Base-by-base conservation (phyloP, 2,329 filamentous ascomycete species). In the Lecanicillium sp. region DNA sequence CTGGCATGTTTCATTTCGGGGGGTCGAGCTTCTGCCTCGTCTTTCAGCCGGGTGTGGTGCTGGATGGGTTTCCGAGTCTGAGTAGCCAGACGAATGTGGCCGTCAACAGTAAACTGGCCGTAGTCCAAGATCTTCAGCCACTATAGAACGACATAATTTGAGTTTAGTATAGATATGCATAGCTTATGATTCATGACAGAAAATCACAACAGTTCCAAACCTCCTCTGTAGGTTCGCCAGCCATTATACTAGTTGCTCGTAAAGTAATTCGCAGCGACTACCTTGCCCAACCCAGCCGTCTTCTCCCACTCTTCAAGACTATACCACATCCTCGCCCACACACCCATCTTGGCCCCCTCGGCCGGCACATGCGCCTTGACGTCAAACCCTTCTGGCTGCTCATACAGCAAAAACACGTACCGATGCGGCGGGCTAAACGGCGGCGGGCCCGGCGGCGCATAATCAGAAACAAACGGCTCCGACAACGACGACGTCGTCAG, bases 1-100 rank as follows among this genome's bases (percentile, higher is more conserved):
- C 79, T 31, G 84, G 84, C 35, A 87, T 86, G 82, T 88, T 88
- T 59, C 84, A 88, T 53, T 87, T 81, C 54, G 84, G 84, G 14
- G 84, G 84, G 0, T 80, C 73, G 10, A 78, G 77, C 2, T 77
- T 85, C 52, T 84, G 79, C 49, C 51, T 87, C 47, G 52, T 88
- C 3, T 87, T 87, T 60, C 60, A 73, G 17, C 67, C 72, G 46
- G 70, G 64, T 0, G 73, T 81, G 22, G 60, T 65, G 37, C 43
- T 77, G 0, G 54, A 62, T 2, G 64, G 54, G 0, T 57, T 68
- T 20, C 65, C 64, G 0, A 45, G 55, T 38, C 43, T 61, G 0
- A 58, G 58, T 0, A 54, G 53, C 38, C 46, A 58, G 43, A 52
- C 55, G 33, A 68, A 68, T 33, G 59, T 67, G 22, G 55, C 65